These are phyloP conservation scores for Aegle marmelos DNA, from an alignment of 345 rosid species.

Conservation along the genomic window DNA sequence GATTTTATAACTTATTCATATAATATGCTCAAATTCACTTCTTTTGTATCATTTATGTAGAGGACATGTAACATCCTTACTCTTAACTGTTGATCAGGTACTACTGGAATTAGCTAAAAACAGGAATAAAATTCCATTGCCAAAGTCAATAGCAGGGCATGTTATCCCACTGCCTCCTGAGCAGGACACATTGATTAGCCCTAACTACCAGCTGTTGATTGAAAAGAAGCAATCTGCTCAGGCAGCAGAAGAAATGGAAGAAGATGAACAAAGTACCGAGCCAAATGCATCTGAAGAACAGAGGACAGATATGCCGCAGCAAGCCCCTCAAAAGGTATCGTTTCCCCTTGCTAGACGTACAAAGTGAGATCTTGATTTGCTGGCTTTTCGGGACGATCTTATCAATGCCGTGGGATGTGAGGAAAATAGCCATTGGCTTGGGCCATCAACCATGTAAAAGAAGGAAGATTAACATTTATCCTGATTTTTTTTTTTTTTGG, in stretches of 20 bases:
- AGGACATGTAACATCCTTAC: neutral
- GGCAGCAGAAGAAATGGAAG: constrained; percentile 72
- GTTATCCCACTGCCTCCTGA: constrained; percentile 86
- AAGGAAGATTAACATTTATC: neutral
- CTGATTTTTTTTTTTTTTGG: neutral
- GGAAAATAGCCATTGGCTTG: neutral
- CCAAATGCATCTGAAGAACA: constrained; percentile 45
- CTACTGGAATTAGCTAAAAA: constrained; percentile 70
- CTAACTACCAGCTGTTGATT: constrained; percentile 75
- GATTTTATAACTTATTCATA: neutral
- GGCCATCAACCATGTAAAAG: neutral
- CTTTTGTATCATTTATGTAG: neutral
- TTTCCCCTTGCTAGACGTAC: constrained; percentile 61
- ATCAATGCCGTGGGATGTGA: neutral
- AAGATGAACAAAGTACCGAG: constrained; percentile 63
- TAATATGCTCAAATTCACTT: neutral
- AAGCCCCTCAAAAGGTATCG: constrained; percentile 61
- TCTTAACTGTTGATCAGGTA: constrained; percentile 37
- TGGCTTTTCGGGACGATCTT: neutral
- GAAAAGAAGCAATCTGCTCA: constrained; percentile 54
- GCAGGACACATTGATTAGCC: constrained; percentile 70
- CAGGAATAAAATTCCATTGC: constrained; percentile 84
- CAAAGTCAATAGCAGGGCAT: constrained; percentile 64
- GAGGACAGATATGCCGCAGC: constrained; percentile 39
- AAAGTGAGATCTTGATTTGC: constrained; percentile 27